Conservation (phyloP, 345 rosid species). For the Eucalyptus sp. region DNA sequence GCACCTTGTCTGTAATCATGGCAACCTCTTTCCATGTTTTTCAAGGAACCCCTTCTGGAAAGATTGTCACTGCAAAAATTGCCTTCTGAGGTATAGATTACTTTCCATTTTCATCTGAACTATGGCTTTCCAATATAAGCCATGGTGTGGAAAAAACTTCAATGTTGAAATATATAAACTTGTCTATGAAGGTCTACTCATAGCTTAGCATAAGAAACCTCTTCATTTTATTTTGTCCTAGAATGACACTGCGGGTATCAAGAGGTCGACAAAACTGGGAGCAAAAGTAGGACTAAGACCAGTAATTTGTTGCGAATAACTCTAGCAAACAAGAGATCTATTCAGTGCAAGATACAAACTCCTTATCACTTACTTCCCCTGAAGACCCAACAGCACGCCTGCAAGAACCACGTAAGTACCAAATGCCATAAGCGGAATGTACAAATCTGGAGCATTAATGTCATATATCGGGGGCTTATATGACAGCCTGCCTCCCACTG, state of each 20-base stretch:
- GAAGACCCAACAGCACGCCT: constrained; percentile 71
- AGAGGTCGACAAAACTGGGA: background rate
- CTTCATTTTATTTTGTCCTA: background rate
- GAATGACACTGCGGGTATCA: background rate
- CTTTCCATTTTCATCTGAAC: background rate
- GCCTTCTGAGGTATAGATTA: background rate
- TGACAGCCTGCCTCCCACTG: constrained; percentile 95
- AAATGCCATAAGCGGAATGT: constrained; percentile 95
- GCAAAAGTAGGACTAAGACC: background rate
- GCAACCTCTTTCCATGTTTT: background rate
- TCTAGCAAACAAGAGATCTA: background rate
- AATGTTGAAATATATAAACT: background rate
- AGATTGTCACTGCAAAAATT: background rate
- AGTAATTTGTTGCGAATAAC: background rate
- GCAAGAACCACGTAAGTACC: constrained; percentile 85
- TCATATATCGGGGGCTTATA: constrained; percentile 92
- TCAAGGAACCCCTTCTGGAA: background rate
- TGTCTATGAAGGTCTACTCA: background rate
- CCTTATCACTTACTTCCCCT: constrained; percentile 59
- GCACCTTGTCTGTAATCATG: background rate
- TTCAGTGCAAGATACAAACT: background rate
- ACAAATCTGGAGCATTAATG: constrained; percentile 90
- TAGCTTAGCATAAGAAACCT: background rate
- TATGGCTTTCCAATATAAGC: background rate
- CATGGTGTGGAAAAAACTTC: background rate